phyloP scores from a whole-genome alignment of 305 asterid genomes.

The Fraxinus nigra region DNA sequence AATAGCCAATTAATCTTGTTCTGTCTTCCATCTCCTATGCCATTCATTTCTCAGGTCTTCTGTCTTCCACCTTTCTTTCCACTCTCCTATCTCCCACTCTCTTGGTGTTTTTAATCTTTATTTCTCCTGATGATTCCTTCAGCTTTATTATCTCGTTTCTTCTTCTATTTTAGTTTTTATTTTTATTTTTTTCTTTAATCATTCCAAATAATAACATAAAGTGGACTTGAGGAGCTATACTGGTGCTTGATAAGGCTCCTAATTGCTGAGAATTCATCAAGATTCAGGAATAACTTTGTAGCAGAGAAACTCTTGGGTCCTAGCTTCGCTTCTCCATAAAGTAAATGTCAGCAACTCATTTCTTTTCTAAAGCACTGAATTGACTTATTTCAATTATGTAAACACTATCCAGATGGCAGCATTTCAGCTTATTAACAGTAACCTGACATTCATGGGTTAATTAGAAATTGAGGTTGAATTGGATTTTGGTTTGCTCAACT shows the following conservation, averaged over 20 bases:
- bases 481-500: background rate
- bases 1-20: background rate
- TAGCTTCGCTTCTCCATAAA: background rate
- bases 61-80: background rate
- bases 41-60: background rate
- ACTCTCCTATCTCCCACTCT: background rate
- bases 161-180: background rate
- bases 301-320: background rate
- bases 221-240: background rate
- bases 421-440: background rate
- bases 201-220: background rate
- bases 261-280: background rate
- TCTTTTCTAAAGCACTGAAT: background rate
- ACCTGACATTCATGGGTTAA: background rate
- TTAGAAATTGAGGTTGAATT: background rate
- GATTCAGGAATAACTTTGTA: background rate
- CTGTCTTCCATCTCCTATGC: background rate
- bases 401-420: background rate
- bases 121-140: background rate
- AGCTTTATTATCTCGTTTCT: slow-evolving; percentile 3
- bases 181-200: background rate
- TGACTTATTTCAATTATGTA: background rate
- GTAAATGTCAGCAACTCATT: background rate
- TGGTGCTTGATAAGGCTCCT: background rate
- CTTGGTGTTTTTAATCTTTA: background rate